Percentiles rank a stretch among this genome's conserved stretches.
These are phyloP conservation scores for Aspergillus sp. DNA, from an alignment of 2,329 filamentous ascomycete species.

Conservation along the genomic window DNA sequence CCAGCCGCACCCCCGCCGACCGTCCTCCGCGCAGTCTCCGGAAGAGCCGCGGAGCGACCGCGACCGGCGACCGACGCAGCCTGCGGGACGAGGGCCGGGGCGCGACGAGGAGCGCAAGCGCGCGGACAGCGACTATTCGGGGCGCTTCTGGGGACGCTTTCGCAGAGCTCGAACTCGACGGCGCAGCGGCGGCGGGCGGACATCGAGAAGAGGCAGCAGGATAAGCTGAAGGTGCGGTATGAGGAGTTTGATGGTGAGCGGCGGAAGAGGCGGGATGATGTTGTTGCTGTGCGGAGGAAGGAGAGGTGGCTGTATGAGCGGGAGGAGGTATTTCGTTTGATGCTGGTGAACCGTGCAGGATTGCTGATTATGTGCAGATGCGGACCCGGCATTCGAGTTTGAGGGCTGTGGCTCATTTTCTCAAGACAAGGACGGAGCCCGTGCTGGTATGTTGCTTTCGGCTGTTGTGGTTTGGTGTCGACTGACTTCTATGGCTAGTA, in stretches of 20 bases:
- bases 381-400: constrained; percentile 62
- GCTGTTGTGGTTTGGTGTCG: not conserved
- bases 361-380: constrained; percentile 49
- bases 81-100: constrained; percentile 32
- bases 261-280: constrained; percentile 54
- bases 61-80: constrained; percentile 10
- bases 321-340: constrained; percentile 49
- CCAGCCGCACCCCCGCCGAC: constrained; percentile 11
- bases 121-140: constrained; percentile 79
- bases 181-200: constrained; percentile 62
- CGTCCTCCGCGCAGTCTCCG: constrained; percentile 15
- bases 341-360: constrained; percentile 14
- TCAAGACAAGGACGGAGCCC: constrained; percentile 63
- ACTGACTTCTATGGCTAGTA: constrained; percentile 45
- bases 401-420: constrained; percentile 60
- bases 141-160: constrained; percentile 66
- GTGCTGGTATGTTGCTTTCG: constrained; percentile 53
- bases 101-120: constrained; percentile 71
- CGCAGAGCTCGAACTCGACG: constrained; percentile 57
- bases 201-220: constrained; percentile 73
- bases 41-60: constrained; percentile 10
- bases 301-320: constrained; percentile 70
- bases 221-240: constrained; percentile 67
- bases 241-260: constrained; percentile 61
- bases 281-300: constrained; percentile 51